Base-by-base conservation (phyloP, 176 grass and related monocot species). In the Cenchrus fungigraminus region DNA sequence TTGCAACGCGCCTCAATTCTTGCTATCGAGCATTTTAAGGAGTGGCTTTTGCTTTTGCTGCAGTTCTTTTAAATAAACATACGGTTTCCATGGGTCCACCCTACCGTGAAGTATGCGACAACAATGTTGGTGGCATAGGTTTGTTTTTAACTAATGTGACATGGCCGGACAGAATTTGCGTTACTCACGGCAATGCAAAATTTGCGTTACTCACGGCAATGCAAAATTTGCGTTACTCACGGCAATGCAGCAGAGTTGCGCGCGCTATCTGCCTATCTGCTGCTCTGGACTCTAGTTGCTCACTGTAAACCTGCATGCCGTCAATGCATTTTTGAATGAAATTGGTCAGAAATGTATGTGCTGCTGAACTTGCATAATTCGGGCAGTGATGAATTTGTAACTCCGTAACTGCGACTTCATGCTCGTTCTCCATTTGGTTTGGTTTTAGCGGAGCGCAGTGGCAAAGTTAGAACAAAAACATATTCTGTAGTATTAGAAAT, bases 11-110 rank as follows among this genome's bases (percentile, higher is more conserved):
- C 51, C 74, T 71, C 65, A 75, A n/a, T 86, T 86, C 59, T 76
- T 52, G 37, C 71, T 70, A 32, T 82, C 22, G n/a, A 80, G 74
- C 79, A 68, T 86, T 67, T 57, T 80, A 89, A 79, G 44, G 16
- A 83, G 47, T 63, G 59, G 6, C 67, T 85, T 90, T 85, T 82
- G 43, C 69, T 80, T 86, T 85, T 71, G 12, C 17, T 50, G 77
- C 28, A 74, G 57, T 88, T 90, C 61, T 71, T 85, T 73, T 29
- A 22, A 55, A 65, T 70, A 53, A 70, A 19, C 53, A 62, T 56
- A 57, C 59, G 46, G 71, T 84, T 62, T 58, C 31, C 46, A 71
- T 70, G 73, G 86, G 70, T 52, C 64, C 79, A 85, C 71, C 62
- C 54, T 82, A 37, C 42, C 72, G 52, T 68, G 66, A 79, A 68